Percentiles rank a stretch among this genome's conserved stretches.
These are phyloP conservation scores for Bothriochloa decipiens DNA, from an alignment of 176 grass and related monocot genomes.

Conservation along the genomic window DNA sequence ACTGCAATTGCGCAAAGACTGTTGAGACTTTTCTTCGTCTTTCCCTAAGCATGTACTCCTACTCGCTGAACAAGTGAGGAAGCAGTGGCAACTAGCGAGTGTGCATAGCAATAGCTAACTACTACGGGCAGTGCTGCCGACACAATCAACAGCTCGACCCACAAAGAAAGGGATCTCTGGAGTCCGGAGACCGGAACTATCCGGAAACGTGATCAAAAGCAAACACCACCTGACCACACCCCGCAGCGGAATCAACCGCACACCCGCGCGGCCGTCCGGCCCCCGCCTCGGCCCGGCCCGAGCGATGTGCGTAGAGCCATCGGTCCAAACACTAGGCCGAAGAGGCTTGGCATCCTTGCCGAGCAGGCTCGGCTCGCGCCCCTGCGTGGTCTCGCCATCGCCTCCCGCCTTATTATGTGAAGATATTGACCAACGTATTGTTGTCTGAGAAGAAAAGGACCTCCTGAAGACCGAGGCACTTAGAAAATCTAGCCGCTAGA, in stretches of 20 bases:
- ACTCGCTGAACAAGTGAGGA: not conserved
- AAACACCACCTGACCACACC: no score
- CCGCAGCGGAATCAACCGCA: not conserved
- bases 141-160: conserved; percentile 19
- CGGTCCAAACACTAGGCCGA: not conserved
- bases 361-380: no score
- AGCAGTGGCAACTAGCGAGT: not conserved
- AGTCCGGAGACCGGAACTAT: not conserved
- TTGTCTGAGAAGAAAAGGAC: no score
- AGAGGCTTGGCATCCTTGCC: not conserved
- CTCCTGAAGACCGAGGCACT: no score
- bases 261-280: not conserved
- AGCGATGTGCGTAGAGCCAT: not conserved
- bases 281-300: not conserved
- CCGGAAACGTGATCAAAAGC: conserved; percentile 38
- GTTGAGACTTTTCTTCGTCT: not conserved
- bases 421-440: no score
- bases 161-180: not conserved
- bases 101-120: not conserved
- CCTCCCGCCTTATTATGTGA: not conserved
- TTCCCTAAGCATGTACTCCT: not conserved
- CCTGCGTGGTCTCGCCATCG: not conserved
- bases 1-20: not conserved
- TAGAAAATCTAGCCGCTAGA: no score
- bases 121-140: not conserved